phyloP scores from a whole-genome alignment of 139 green algal species.

The Monoraphidium neglectum region DNA sequence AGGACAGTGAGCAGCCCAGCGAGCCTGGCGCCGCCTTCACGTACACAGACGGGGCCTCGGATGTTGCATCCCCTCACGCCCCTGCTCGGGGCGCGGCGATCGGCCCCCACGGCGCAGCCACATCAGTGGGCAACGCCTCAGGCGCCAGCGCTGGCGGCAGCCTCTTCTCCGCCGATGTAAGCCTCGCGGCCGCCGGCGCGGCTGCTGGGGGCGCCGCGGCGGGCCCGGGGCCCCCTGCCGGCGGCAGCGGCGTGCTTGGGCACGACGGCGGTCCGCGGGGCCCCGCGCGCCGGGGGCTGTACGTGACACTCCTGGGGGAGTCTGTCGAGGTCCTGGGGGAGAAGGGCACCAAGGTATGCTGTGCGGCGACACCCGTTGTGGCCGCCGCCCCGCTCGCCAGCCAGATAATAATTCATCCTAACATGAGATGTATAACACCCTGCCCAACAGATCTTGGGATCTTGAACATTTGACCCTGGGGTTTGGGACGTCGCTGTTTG shows the following conservation, averaged over 20 bases:
- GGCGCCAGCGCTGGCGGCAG: not conserved
- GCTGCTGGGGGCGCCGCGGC: not conserved
- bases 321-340: slow-evolving; percentile 72
- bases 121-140: too few species aligned
- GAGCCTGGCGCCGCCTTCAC: slow-evolving; percentile 7
- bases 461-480: too few species aligned
- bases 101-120: too few species aligned
- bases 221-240: not conserved
- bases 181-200: not conserved
- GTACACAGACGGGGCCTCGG: not conserved
- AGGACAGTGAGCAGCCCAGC: not conserved
- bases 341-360: slow-evolving; percentile 64
- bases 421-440: too few species aligned
- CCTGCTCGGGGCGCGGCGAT: too few species aligned
- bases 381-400: too few species aligned
- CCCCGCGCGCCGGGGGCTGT: slow-evolving; percentile 49
- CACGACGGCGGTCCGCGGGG: too few species aligned
- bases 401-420: too few species aligned
- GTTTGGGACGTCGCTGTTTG: too few species aligned
- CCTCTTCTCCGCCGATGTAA: not conserved
- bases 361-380: too few species aligned
- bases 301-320: slow-evolving; percentile 57
- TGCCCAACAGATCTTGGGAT: too few species aligned
- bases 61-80: not conserved
- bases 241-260: not conserved